These are phyloP conservation scores for Fusarium tanahbumbuense DNA, from an alignment of 2,329 filamentous ascomycete species.

Conservation along the genomic window DNA sequence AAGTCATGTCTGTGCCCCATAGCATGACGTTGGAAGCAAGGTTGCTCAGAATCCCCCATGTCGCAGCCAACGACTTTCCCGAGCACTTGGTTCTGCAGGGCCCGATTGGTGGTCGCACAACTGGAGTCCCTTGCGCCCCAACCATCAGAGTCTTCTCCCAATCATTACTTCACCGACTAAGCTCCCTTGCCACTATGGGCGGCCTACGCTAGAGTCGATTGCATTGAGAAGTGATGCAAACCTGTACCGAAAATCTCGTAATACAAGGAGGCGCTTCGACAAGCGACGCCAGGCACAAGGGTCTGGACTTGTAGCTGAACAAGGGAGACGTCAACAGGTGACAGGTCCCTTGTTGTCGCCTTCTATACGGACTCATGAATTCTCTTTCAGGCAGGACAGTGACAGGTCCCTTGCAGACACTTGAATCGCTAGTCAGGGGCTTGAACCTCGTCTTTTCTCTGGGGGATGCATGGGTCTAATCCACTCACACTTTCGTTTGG, in stretches of 20 bases:
- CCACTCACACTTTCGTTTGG: conserved; percentile 42
- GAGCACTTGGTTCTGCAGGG: conserved; percentile 41
- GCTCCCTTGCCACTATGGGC: conserved; percentile 41
- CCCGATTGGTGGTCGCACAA: conserved; percentile 46
- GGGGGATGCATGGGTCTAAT: conserved; percentile 32
- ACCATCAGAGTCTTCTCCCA: conserved; percentile 25
- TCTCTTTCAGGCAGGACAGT: conserved; percentile 10
- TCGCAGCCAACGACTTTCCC: conserved; percentile 37
- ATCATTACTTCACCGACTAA: conserved; percentile 38
- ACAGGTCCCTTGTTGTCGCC: conserved; percentile 3
- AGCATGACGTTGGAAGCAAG: conserved; percentile 36
- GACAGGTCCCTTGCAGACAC: conserved; percentile 25
- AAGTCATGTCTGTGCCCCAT: not conserved
- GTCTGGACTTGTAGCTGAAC: conserved; percentile 28
- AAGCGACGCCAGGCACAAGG: conserved; percentile 14
- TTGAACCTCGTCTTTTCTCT: conserved; percentile 36
- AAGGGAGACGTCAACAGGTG: conserved; percentile 27
- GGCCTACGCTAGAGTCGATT: conserved; percentile 45
- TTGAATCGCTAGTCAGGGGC: conserved; percentile 45
- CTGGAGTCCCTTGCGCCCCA: conserved; percentile 31
- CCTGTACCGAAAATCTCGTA: conserved; percentile 23
- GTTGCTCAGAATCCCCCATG: conserved; percentile 34
- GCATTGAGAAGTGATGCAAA: conserved; percentile 24
- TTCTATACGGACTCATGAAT: conserved; percentile 3
- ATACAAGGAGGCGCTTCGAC: conserved; percentile 20